Percentiles rank a stretch among this genome's conserved stretches.
Evolutionary conservation across 345 rosid species (phyloP).

Genomic region (Sonneratia caseolaris): DNA sequence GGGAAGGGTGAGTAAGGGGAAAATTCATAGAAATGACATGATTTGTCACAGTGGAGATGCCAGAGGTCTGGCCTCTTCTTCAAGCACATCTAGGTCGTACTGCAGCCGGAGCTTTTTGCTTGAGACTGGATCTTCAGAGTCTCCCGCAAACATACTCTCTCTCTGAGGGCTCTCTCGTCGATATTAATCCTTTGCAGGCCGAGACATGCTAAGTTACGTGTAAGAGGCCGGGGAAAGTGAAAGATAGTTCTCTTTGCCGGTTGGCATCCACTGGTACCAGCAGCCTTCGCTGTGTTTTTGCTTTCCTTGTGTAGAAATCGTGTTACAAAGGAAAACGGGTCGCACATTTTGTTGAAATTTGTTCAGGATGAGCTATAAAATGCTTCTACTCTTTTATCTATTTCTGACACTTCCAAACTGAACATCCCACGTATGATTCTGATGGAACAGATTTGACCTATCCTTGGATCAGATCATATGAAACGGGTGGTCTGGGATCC

Average conservation of each 20-base stretch:
- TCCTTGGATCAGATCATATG: not conserved
- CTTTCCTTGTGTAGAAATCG: not conserved
- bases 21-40: slow-evolving; percentile 38
- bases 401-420: not conserved
- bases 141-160: slow-evolving; percentile 47
- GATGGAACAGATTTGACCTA: not conserved
- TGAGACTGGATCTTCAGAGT: slow-evolving; percentile 72
- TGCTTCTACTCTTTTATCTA: not conserved
- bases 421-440: not conserved
- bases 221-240: not conserved
- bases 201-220: not conserved
- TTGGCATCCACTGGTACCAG: not conserved
- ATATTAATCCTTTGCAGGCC: not conserved
- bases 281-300: not conserved
- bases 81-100: slow-evolving; percentile 85
- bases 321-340: not conserved
- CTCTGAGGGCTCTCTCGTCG: slow-evolving; percentile 17
- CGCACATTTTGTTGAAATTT: not conserved
- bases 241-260: not conserved
- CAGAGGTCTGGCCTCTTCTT: slow-evolving; percentile 69
- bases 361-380: not conserved
- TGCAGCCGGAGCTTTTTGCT: slow-evolving; percentile 82
- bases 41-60: slow-evolving; percentile 53
- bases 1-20: slow-evolving; percentile 48
- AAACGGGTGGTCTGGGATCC: not conserved